phyloP scores from a whole-genome alignment of 139 green algal species.

The Dunaliella sp. region DNA sequence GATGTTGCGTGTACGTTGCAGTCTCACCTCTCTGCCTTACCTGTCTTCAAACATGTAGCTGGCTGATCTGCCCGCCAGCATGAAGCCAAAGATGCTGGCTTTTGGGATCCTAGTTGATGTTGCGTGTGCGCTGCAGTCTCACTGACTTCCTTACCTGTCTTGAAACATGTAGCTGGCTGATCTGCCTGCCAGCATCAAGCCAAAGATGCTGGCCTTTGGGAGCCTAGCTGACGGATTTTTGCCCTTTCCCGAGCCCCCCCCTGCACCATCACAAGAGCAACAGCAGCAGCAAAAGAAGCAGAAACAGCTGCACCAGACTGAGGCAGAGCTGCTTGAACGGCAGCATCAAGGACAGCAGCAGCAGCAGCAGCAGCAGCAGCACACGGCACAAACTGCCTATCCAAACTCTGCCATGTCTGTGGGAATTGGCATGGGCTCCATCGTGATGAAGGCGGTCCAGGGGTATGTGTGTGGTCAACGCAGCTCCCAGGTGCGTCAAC shows the following conservation, averaged over 20 bases:
- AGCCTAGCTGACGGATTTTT: constrained; percentile 65
- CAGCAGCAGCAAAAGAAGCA: constrained; percentile 6
- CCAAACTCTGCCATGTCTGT: background rate
- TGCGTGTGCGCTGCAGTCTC: no score
- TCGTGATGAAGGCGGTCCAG: constrained; percentile 33
- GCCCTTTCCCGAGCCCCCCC: constrained; percentile 35
- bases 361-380: constrained; percentile 8
- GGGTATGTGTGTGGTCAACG: background rate
- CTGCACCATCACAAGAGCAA: background rate
- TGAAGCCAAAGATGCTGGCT: no score
- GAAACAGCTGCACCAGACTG: background rate
- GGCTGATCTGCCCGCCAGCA: no score
- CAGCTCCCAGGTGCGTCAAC: background rate
- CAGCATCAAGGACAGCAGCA: no score
- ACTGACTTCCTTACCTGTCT: no score
- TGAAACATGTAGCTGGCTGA: background rate
- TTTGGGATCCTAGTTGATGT: no score
- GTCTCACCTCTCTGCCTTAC: no score
- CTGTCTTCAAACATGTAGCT: no score
- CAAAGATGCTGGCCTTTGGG: constrained; percentile 52
- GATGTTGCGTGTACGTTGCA: no score
- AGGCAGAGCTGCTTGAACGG: background rate
- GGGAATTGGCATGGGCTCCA: background rate
- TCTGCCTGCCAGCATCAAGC: background rate
- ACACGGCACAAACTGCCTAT: background rate